Base-by-base conservation (phyloP, 495 filamentous ascomycete genomes). In the Wilcoxina mikolae region DNA sequence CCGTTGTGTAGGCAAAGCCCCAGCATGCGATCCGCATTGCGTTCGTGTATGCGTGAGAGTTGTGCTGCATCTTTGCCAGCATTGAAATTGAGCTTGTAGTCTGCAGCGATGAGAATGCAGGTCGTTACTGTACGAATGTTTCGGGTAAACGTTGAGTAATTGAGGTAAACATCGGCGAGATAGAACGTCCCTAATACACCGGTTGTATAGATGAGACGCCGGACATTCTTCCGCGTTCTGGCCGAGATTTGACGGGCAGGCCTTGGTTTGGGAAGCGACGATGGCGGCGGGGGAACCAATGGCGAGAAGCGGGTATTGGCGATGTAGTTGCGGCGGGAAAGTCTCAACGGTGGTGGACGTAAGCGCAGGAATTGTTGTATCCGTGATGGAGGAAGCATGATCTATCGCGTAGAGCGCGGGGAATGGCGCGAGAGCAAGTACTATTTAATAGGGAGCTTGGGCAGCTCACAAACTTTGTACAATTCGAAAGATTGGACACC, bases 61-160 rank as follows among this genome's bases (percentile, higher is more conserved):
- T 50, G 77, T 73, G 1, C 78, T 78, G 18, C 80, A 69, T 33
- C 78, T 75, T 12, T 89, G 51, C 87, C 71, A 0, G 85, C 75
- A 3, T 84, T 77, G 71, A 98, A 98, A 64, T 98, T 98, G 66
- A 95, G 73, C 68, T 98, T 95, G 70, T 98, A 98, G 71, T 98
- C 90, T 18, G 84, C 60, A 2, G 88, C 87, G 7, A 94, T 84
- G 24, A 94, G 52, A n/a, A 88, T 64, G 35, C 87, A 93, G 4
- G 80, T 74, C 9, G 73, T 72, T 63, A 95, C 89, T 1, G 91
- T 94, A 35, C 81, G 81, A 26, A 80, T 69, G n/a, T 83, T 91
- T 45, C 90, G 84, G 22, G 78, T 79, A 33, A 95, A 66, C 22
- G 82, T 79, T 4, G 83, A 78, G 20, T 85, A 84, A 69, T 93